These are phyloP conservation scores for Penicillium hordei DNA, from an alignment of 2,329 filamentous ascomycete species.

Conservation along the genomic window DNA sequence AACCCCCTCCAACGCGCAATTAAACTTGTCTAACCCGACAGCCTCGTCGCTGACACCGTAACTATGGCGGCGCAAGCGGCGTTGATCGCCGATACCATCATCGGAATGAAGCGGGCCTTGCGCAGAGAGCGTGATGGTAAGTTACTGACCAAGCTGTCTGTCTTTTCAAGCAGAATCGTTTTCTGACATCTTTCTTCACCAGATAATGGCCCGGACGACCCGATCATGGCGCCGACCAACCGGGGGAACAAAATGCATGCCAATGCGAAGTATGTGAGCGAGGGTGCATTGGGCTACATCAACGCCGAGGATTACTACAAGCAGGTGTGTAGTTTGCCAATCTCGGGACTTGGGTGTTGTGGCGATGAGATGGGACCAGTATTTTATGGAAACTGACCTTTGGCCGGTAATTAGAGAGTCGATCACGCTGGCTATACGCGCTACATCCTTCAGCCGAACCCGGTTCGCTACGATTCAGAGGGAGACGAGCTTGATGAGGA, in stretches of 20 bases:
- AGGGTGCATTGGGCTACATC: conserved; percentile 54
- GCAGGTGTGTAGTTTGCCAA: conserved; percentile 45
- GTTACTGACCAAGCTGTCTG: conserved; percentile 8
- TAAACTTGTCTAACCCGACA: conserved; percentile 15
- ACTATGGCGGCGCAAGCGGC: conserved; percentile 47
- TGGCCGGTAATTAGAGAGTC: conserved; percentile 49
- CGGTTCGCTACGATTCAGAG: conserved; percentile 62
- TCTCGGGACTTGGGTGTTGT: not conserved
- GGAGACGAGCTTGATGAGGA: conserved; percentile 61
- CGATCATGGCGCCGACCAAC: conserved; percentile 56
- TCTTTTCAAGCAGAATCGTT: not conserved
- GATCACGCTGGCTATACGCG: conserved; percentile 63
- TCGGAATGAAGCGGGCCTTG: conserved; percentile 55
- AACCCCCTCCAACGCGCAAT: conserved; percentile 12
- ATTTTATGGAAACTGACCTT: conserved; percentile 11
- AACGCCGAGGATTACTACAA: conserved; percentile 55
- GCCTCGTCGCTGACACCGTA: conserved; percentile 18
- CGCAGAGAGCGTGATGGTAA: conserved; percentile 49
- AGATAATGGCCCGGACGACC: conserved; percentile 51
- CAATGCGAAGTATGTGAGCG: conserved; percentile 57
- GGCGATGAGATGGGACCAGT: not conserved
- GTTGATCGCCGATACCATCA: conserved; percentile 54
- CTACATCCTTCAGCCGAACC: conserved; percentile 60
- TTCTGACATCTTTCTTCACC: conserved; percentile 15
- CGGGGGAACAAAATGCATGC: conserved; percentile 62